A percentile compares a stretch with the other conserved stretches of the same genome.
These are phyloP conservation scores for Nannochloropsis oceanica DNA, from an alignment of 108 stramenopile species.

Conservation along the genomic window DNA sequence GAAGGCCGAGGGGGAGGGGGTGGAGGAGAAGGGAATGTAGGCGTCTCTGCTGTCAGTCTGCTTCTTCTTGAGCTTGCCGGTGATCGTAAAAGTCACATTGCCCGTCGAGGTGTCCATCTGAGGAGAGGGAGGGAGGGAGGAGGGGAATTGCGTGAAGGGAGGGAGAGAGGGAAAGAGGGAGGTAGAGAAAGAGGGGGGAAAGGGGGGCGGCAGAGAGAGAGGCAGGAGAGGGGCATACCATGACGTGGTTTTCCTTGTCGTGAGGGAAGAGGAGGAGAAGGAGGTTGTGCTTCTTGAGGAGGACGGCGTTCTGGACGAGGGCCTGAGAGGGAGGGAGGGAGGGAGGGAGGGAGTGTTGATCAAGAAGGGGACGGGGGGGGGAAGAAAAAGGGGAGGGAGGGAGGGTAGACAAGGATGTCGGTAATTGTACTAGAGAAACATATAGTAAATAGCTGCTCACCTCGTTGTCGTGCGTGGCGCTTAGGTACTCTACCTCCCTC, in stretches of 20 bases:
- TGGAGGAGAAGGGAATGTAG: too few relatives aligned
- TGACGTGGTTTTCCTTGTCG: background rate
- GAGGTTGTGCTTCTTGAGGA: background rate
- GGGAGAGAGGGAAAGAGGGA: background rate
- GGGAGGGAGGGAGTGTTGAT: too few relatives aligned
- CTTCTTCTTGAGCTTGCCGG: background rate
- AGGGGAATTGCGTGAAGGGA: background rate
- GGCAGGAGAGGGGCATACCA: background rate
- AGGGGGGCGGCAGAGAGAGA: background rate
- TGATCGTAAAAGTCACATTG: background rate
- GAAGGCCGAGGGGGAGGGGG: too few relatives aligned
- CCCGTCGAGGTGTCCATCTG: background rate
- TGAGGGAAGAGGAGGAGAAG: background rate
- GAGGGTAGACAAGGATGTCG: too few relatives aligned
- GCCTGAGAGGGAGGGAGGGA: background rate
- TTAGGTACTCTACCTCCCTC: background rate
- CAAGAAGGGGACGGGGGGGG: background rate
- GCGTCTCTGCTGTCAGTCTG: background rate
- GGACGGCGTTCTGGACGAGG: background rate
- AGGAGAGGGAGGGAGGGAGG: background rate
- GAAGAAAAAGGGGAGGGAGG: background rate
- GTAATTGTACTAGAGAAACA: too few relatives aligned
- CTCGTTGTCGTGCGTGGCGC: background rate
- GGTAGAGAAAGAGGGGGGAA: background rate
- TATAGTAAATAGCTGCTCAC: background rate